Conservation (phyloP, 441 rosid genomes). For the Croton setiger region DNA sequence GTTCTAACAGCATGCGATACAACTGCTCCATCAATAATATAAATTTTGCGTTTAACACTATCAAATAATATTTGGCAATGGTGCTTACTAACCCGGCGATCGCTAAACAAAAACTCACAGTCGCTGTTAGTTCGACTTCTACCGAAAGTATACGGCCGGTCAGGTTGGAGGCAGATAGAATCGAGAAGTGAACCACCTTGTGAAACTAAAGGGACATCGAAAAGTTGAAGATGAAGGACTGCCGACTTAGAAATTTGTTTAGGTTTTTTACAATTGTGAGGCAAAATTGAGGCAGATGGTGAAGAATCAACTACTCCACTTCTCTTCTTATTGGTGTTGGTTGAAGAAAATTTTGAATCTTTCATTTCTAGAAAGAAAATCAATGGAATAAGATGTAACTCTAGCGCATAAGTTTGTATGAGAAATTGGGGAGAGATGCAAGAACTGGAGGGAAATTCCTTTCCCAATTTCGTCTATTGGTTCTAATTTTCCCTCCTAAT, state of each 20-base stretch:
- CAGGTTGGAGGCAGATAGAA: constrained; percentile 45
- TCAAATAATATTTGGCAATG: constrained; percentile 78
- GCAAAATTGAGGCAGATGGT: constrained; percentile 15
- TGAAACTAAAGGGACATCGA: constrained; percentile 56
- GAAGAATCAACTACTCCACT: neutral
- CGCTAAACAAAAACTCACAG: constrained; percentile 49
- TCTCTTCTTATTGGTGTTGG: neutral
- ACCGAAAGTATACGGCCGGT: constrained; percentile 63
- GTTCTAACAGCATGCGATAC: constrained; percentile 14
- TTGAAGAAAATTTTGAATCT: neutral
- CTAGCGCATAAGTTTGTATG: neutral
- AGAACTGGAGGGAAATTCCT: constrained; percentile 13
- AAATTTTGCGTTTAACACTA: constrained; percentile 42
- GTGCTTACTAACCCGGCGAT: constrained; percentile 57
- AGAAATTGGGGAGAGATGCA: neutral
- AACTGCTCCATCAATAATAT: constrained; percentile 51
- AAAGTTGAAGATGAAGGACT: constrained; percentile 34
- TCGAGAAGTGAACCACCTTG: constrained; percentile 38
- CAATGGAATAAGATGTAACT: too few relatives aligned
- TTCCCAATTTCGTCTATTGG: neutral
- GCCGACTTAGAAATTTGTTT: constrained; percentile 37
- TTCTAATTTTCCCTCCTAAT: constrained; percentile 18
- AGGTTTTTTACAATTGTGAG: constrained; percentile 27
- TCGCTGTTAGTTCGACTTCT: constrained; percentile 45
- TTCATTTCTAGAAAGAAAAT: constrained; percentile 6